Conservation (phyloP, 352 stramenopile genomes). For the Phytophthora citrophthora region DNA sequence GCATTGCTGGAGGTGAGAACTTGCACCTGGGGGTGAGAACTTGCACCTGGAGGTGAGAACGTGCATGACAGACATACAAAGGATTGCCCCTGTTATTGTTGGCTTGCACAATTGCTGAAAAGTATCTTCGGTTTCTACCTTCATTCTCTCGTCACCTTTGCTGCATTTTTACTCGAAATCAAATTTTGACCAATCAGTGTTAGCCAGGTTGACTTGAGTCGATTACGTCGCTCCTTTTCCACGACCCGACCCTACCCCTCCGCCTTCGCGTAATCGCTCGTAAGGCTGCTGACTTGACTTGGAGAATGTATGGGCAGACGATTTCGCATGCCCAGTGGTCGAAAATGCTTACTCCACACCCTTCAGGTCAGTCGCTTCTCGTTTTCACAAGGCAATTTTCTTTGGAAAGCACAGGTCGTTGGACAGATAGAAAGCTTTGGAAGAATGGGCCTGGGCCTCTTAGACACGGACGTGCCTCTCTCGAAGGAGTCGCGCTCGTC, state of each 20-base stretch:
- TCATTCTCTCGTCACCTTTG: conserved; percentile 5
- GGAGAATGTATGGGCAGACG: conserved; percentile 13
- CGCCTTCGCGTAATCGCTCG: conserved; percentile 20
- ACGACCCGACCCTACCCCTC: conserved; percentile 7
- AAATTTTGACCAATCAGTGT: conserved; percentile 11
- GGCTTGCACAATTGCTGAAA: background rate
- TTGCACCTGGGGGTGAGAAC: too few relatives aligned
- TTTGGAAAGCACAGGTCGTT: conserved; percentile 10
- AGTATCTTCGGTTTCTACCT: background rate
- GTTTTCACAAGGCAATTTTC: conserved; percentile 29
- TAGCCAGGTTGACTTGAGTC: background rate
- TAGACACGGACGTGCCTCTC: conserved; percentile 23
- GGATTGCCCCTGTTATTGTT: too few relatives aligned
- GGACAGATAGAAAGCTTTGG: conserved; percentile 8
- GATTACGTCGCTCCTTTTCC: conserved; percentile 19
- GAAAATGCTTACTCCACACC: conserved; percentile 23
- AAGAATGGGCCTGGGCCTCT: conserved; percentile 20
- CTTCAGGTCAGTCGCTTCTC: conserved; percentile 1
- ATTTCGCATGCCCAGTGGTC: background rate
- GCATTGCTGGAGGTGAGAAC: too few relatives aligned
- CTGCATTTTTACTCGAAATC: conserved; percentile 2
- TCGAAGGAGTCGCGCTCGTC: conserved; percentile 52
- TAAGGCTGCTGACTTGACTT: conserved; percentile 1
- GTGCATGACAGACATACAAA: too few relatives aligned
- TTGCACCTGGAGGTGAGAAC: too few relatives aligned